Conservation (phyloP, 345 rosid genomes). For the Eucalyptus tenuipes region DNA sequence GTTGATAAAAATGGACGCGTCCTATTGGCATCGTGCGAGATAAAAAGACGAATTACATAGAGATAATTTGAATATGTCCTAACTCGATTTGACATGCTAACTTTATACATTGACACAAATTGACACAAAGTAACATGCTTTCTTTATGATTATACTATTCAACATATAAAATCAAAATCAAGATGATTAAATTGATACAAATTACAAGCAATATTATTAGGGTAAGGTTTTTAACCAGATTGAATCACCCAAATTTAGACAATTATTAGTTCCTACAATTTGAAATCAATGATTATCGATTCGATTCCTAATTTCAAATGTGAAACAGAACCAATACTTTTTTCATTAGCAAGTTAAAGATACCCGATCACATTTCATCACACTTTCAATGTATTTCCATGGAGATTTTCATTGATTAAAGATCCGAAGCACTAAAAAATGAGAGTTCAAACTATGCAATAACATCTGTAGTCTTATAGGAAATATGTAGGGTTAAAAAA, state of each 20-base stretch:
- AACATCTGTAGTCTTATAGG: background rate
- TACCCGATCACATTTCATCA: background rate
- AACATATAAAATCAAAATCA: background rate
- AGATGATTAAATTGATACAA: background rate
- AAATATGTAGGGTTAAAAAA: background rate
- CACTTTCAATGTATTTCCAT: background rate
- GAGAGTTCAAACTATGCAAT: background rate
- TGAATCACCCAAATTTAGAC: accelerated
- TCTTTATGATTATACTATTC: background rate
- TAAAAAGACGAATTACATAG: background rate
- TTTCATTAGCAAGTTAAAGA: background rate
- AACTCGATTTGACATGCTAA: accelerated
- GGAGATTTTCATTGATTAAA: too few relatives aligned
- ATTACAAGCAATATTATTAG: too few relatives aligned
- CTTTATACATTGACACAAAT: background rate
- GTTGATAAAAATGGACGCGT: background rate
- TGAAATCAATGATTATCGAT: background rate
- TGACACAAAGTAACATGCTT: background rate
- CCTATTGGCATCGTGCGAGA: background rate
- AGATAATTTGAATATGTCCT: background rate
- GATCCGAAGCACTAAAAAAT: accelerated
- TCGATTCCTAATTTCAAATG: too few relatives aligned
- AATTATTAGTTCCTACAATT: background rate
- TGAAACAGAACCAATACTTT: too few relatives aligned
- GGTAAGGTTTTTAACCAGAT: background rate